These are phyloP conservation scores for Calonectria montana DNA, from an alignment of 2,329 filamentous ascomycete genomes.

Conservation along the genomic window DNA sequence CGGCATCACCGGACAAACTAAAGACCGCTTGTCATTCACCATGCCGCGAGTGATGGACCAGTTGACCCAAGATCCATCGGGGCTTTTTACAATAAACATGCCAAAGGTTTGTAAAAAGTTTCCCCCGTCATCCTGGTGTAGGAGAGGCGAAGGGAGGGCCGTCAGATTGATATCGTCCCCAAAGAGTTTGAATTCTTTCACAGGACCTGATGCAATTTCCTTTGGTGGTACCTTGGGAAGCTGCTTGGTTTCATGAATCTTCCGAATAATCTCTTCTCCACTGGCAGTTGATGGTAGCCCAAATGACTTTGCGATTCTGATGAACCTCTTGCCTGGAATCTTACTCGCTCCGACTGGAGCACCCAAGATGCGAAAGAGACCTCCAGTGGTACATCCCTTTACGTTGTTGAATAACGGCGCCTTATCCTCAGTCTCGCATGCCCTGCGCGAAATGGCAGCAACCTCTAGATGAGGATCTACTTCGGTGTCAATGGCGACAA, in stretches of 20 bases:
- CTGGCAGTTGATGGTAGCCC: constrained; percentile 44
- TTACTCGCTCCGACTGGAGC: constrained; percentile 50
- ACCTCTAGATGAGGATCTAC: constrained; percentile 58
- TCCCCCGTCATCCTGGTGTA: constrained; percentile 59
- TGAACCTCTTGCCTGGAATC: constrained; percentile 47
- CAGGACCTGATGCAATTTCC: constrained; percentile 39
- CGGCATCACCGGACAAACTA: constrained; percentile 55
- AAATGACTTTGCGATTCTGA: constrained; percentile 55
- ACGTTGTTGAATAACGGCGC: constrained; percentile 64
- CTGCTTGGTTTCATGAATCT: constrained; percentile 44
- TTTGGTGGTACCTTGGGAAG: constrained; percentile 40
- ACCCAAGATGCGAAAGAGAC: constrained; percentile 57
- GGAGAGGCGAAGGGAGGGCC: constrained; percentile 52
- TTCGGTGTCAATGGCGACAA: constrained; percentile 55
- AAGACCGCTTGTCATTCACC: constrained; percentile 55
- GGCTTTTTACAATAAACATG: constrained; percentile 58
- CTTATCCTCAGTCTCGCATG: constrained; percentile 56
- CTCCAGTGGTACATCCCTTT: constrained; percentile 55
- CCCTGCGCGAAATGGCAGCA: constrained; percentile 58
- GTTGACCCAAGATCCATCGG: constrained; percentile 60
- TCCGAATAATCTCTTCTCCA: constrained; percentile 50
- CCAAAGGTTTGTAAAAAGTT: constrained; percentile 65
- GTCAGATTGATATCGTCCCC: constrained; percentile 42
- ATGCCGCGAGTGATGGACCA: constrained; percentile 60
- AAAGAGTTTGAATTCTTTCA: constrained; percentile 22